These are phyloP conservation scores for Mrakiaceae sp. DNA, from an alignment of 1,284 basidiomycete species.

Conservation along the genomic window DNA sequence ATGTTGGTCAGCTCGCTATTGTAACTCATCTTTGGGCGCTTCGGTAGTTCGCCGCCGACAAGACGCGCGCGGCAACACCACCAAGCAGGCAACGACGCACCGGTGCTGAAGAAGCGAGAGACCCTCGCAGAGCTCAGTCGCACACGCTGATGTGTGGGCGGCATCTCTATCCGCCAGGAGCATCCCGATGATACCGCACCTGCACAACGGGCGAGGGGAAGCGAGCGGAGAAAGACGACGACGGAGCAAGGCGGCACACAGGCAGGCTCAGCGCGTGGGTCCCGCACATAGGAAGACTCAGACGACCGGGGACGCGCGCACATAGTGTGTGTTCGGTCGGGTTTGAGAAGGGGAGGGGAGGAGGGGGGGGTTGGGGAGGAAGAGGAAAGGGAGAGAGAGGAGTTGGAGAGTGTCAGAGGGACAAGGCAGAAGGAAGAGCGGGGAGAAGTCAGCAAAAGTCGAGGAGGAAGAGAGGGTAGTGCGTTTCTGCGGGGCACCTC, in stretches of 20 bases:
- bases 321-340: neutral
- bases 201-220: neutral
- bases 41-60: neutral
- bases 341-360: neutral
- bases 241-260: neutral
- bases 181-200: conserved; percentile 84
- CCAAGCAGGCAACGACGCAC: conserved; percentile 21
- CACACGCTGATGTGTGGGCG: conserved; percentile 49
- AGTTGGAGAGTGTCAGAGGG: no score
- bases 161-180: conserved; percentile 60
- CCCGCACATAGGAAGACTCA: neutral
- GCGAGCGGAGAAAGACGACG: neutral
- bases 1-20: conserved; percentile 18
- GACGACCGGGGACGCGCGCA: neutral
- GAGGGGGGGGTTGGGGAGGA: conserved; percentile 2
- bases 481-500: no score
- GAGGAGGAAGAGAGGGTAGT: no score
- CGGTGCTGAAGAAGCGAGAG: conserved; percentile 84
- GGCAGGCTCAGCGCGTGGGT: neutral
- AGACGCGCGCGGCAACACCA: neutral
- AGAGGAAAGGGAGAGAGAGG: no score
- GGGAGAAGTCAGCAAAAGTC: no score
- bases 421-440: no score
- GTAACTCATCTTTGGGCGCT: neutral
- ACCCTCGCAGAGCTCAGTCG: conserved; percentile 75